Base-by-base conservation (phyloP, 306 rosid species). In the Canavalia gladiata region DNA sequence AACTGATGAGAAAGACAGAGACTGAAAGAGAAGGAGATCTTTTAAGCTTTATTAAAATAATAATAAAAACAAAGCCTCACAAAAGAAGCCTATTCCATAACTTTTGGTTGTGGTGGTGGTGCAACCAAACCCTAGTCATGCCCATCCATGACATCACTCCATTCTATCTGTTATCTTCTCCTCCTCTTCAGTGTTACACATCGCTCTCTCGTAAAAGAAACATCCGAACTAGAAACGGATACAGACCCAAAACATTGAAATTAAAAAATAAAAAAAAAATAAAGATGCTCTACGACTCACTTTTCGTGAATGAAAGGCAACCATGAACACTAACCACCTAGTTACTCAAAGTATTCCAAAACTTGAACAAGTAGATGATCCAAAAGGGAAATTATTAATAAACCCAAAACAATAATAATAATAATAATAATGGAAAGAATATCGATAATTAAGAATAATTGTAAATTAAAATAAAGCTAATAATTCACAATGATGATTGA, bases 301-400 rank as follows among this genome's bases (percentile, higher is more conserved):
- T 93, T 95, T 95, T 88, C 98, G 92, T 95, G 98, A 91, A 91
- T 79, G 86, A 86, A 89, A 89, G 94, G 96, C 91, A 93, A 90
- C 93, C 92, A 72, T 67, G 74, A 87, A 84, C 90, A 80, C 92
- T 86, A 84, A 85, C 96, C 97, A 90, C 96, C 89, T 85, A 82
- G 89, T 90, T 78, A 92, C 95, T 92, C 97, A 90, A 92, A 89
- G 97, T 90, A 92, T 90, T 84, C 90, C 92, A 82, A 86, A 72
- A 76, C 70, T 79, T 87, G 82, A 77, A 87, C 78, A 81, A 81
- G 83, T 85, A 62, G 88, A 82, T 88, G 74, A 85, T 81, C 87
- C 75, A 75, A 76, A 83, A 28, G 45, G 10, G 79, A 45, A 77
- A 70, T 82, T 63, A 39, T 76, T 79, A 43, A 45, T 75, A 75